These are phyloP conservation scores for Melastoma malabathricum DNA, from an alignment of 345 rosid species.

Conservation along the genomic window DNA sequence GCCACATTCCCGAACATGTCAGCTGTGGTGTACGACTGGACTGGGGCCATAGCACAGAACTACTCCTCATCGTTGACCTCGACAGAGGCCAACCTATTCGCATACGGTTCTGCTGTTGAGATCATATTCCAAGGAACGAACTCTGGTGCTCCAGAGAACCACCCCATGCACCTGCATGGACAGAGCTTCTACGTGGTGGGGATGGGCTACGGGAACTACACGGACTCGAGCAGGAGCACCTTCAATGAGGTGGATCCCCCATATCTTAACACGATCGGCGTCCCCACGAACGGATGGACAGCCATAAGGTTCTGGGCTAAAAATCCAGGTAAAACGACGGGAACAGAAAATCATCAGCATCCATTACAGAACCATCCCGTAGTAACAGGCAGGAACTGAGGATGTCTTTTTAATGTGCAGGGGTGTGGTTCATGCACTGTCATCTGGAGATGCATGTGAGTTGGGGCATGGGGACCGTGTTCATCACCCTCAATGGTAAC, in stretches of 20 bases:
- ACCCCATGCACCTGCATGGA: constrained; percentile 47
- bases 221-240: constrained; percentile 14
- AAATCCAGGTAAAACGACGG: constrained; percentile 20
- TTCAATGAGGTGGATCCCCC: constrained; percentile 34
- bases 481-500: constrained; percentile 21
- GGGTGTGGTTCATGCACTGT: constrained; percentile 38
- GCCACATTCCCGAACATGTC: constrained; percentile 9
- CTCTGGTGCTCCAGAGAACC: constrained; percentile 15
- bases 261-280: constrained; percentile 15
- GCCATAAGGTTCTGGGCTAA: constrained; percentile 21
- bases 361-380: too few species aligned
- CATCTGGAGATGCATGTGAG: constrained; percentile 26
- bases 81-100: constrained; percentile 17
- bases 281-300: constrained; percentile 32
- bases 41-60: constrained; percentile 1
- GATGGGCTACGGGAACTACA: constrained; percentile 32
- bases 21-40: constrained; percentile 8
- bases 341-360: background rate
- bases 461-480: constrained; percentile 32
- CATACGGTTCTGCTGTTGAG: constrained; percentile 21
- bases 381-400: background rate
- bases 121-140: constrained; percentile 34
- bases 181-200: constrained; percentile 37
- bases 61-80: background rate
- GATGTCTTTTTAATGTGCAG: constrained; percentile 6